A percentile compares a stretch with the other conserved stretches of the same genome.
Evolutionary conservation across 2,329 filamentous ascomycete genomes (phyloP).

Genomic region (Claviceps paspali): DNA sequence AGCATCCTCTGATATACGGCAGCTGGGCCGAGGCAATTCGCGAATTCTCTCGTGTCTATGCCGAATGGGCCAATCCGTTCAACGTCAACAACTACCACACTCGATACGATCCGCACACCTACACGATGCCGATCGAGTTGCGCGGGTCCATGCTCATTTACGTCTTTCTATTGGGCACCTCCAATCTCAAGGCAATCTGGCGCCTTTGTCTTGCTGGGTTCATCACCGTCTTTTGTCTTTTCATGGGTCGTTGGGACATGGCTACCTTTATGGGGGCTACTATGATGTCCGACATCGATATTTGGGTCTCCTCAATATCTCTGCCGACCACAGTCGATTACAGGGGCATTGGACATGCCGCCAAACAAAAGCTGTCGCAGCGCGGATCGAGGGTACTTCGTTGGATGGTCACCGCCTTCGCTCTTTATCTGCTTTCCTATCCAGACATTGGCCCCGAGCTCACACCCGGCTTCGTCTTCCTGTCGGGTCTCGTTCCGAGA

Average conservation of each 20-base stretch:
- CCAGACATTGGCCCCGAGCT: conserved; percentile 23
- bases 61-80: conserved; percentile 27
- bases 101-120: conserved; percentile 26
- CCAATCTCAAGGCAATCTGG: conserved; percentile 20
- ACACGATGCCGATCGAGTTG: conserved; percentile 26
- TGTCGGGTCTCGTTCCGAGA: conserved; percentile 19
- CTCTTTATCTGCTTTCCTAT: conserved; percentile 24
- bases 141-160: conserved; percentile 26
- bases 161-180: conserved; percentile 23
- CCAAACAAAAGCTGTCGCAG: background rate
- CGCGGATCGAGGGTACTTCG: conserved; percentile 6
- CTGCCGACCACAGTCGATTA: background rate
- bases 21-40: conserved; percentile 22
- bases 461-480: conserved; percentile 21
- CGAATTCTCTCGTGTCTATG: conserved; percentile 22
- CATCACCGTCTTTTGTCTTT: conserved; percentile 19
- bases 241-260: conserved; percentile 25
- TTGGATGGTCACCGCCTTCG: conserved; percentile 15
- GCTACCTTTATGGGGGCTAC: conserved; percentile 23
- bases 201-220: conserved; percentile 15
- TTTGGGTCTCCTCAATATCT: conserved; percentile 7
- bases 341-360: background rate
- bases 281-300: conserved; percentile 22
- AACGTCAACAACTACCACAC: conserved; percentile 23
- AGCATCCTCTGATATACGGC: conserved; percentile 24